phyloP scores from a whole-genome alignment of 2,329 filamentous ascomycete genomes.

The Hansfordia pulvinata region DNA sequence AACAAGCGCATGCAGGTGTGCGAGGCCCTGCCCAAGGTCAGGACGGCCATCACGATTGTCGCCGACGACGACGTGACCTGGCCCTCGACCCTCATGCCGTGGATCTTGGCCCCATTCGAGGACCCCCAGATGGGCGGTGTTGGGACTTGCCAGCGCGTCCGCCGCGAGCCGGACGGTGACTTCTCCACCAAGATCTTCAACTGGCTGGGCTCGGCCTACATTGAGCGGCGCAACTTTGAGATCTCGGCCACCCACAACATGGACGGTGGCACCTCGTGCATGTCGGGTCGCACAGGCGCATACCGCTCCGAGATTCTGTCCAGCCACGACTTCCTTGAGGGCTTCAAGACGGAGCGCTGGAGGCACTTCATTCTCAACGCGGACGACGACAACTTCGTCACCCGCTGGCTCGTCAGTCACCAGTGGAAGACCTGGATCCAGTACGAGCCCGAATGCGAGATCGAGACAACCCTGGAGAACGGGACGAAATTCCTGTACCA shows the following conservation, averaged over 20 bases:
- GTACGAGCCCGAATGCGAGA: conserved; percentile 80
- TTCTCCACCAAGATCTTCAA: conserved; percentile 59
- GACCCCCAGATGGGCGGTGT: conserved; percentile 74
- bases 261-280: conserved; percentile 90
- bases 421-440: conserved; percentile 92
- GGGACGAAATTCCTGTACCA: conserved; percentile 83
- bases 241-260: conserved; percentile 92
- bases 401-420: conserved; percentile 85
- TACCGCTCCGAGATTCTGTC: conserved; percentile 83
- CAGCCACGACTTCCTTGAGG: conserved; percentile 72
- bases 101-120: conserved; percentile 89
- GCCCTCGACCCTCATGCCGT: conserved; percentile 73
- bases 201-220: conserved; percentile 83
- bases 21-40: conserved; percentile 74
- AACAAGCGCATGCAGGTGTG: conserved; percentile 95
- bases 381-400: conserved; percentile 97
- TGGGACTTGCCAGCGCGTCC: conserved; percentile 79
- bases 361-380: conserved; percentile 81
- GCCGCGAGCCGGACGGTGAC: conserved; percentile 49
- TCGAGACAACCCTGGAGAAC: conserved; percentile 86
- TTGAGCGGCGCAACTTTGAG: conserved; percentile 91
- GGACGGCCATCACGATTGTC: conserved; percentile 76
- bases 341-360: conserved; percentile 88
- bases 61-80: conserved; percentile 94
- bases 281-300: conserved; percentile 86